phyloP scores from a whole-genome alignment of 306 rosid species.

The Begonia fuchsioides region DNA sequence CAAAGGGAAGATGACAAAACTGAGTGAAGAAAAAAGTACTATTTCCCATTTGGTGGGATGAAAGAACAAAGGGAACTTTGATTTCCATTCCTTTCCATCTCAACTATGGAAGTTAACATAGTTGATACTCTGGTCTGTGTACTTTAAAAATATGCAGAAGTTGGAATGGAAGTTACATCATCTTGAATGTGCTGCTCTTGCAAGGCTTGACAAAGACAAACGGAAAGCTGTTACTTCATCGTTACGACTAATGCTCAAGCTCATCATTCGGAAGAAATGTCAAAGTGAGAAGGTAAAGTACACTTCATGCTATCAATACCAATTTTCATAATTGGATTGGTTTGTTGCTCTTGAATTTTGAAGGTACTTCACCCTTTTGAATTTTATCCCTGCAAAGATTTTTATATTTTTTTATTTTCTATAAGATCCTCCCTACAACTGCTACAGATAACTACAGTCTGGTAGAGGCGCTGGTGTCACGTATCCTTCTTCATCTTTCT shows the following conservation, averaged over 20 bases:
- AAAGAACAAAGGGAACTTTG: too few relatives aligned
- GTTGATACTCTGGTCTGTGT: not conserved
- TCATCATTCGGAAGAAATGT: constrained; percentile 51
- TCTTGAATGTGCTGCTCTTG: constrained; percentile 67
- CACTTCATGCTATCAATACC: too few relatives aligned
- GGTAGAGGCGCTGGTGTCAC: constrained; percentile 74
- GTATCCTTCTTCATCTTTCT: constrained; percentile 36
- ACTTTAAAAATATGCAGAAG: constrained; percentile 30
- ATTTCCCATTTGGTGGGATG: too few relatives aligned
- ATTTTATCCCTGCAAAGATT: not conserved
- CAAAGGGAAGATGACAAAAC: too few relatives aligned
- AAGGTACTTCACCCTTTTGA: too few relatives aligned
- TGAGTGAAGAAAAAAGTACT: too few relatives aligned
- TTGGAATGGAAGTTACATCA: constrained; percentile 86
- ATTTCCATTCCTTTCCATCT: too few relatives aligned
- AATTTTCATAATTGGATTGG: too few relatives aligned
- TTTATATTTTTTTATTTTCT: constrained; percentile 8
- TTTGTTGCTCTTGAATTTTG: too few relatives aligned
- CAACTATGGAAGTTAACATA: too few relatives aligned
- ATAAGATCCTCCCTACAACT: constrained; percentile 46
- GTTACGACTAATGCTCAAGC: constrained; percentile 68
- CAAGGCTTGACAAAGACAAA: constrained; percentile 40
- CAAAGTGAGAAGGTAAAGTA: constrained; percentile 53
- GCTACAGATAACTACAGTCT: constrained; percentile 57
- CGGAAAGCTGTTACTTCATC: constrained; percentile 66